Percentiles rank a stretch among this genome's conserved stretches.
These are phyloP conservation scores for Verticillium isaacii DNA, from an alignment of 2,329 filamentous ascomycete genomes.

Conservation along the genomic window DNA sequence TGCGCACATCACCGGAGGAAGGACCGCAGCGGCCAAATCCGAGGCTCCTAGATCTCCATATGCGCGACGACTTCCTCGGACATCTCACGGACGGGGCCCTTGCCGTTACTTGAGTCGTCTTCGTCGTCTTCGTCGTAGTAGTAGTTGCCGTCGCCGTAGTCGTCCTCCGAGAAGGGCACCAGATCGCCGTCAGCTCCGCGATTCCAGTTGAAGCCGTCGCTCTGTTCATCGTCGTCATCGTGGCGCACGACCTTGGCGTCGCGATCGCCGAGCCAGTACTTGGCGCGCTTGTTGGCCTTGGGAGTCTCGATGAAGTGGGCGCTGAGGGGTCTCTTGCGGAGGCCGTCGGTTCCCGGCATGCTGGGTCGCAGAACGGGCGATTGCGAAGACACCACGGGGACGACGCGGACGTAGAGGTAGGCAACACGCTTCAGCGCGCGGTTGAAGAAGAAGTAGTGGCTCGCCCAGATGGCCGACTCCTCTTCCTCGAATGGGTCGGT, in stretches of 20 bases:
- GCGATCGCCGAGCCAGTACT: constrained; percentile 79
- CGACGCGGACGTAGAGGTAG: constrained; percentile 88
- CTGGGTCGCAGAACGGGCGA: constrained; percentile 21
- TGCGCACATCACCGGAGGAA: background rate
- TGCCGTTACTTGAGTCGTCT: constrained; percentile 31
- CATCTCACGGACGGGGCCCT: constrained; percentile 46
- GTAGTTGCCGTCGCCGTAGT: constrained; percentile 41
- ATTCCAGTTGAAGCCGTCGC: constrained; percentile 52
- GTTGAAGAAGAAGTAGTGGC: constrained; percentile 98
- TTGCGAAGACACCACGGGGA: constrained; percentile 67
- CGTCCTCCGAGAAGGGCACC: constrained; percentile 47
- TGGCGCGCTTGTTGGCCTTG: constrained; percentile 73
- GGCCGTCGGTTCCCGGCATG: constrained; percentile 2
- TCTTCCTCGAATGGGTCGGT: constrained; percentile 90
- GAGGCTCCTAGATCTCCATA: constrained; percentile 52
- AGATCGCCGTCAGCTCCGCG: constrained; percentile 54
- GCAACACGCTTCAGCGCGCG: constrained; percentile 86
- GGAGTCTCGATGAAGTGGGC: constrained; percentile 13
- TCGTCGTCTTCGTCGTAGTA: constrained; percentile 41
- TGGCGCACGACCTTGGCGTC: constrained; percentile 42
- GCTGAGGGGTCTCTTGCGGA: constrained; percentile 19
- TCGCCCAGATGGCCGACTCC: constrained; percentile 88
- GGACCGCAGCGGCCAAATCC: background rate
- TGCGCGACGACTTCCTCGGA: constrained; percentile 59
- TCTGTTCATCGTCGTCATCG: constrained; percentile 42